Evolutionary conservation across 1,284 basidiomycete genomes (phyloP).

Genomic region (Papiliotrema nemorosa): DNA sequence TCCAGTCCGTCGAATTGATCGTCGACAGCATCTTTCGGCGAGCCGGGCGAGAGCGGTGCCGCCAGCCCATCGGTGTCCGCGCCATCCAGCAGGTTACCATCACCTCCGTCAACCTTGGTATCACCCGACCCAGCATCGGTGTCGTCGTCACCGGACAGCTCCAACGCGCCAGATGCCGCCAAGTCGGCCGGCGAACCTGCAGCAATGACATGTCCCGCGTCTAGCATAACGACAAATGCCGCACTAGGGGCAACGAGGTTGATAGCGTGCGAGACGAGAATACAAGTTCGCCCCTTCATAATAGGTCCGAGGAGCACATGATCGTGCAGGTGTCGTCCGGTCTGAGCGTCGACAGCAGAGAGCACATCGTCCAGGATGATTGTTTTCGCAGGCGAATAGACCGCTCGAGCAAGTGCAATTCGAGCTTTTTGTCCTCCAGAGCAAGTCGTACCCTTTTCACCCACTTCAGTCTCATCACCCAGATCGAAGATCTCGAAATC

Average conservation of each 20-base stretch:
- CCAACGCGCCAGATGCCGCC: conserved; percentile 17
- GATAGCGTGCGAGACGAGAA: conserved; percentile 57
- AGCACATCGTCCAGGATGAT: conserved; percentile 48
- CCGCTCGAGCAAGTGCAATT: conserved; percentile 46
- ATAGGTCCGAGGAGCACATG: conserved; percentile 45
- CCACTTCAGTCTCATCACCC: conserved; percentile 58
- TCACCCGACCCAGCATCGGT: background rate
- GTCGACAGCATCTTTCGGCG: conserved; percentile 28
- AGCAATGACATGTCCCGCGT: conserved; percentile 36
- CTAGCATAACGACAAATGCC: conserved; percentile 44
- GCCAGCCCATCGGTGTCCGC: conserved; percentile 10
- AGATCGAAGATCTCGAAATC: conserved; percentile 56
- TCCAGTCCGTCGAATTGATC: conserved; percentile 59
- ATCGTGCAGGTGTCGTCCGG: conserved; percentile 40
- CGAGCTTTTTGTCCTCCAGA: conserved; percentile 47
- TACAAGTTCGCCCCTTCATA: conserved; percentile 48
- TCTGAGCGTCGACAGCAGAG: conserved; percentile 53
- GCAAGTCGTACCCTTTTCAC: conserved; percentile 57
- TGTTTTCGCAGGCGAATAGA: conserved; percentile 45
- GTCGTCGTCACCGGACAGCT: conserved; percentile 15
- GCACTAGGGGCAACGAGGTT: conserved; percentile 53
- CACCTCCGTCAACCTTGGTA: conserved; percentile 9
- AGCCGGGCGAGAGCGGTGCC: conserved; percentile 2
- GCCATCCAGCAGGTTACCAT: background rate
- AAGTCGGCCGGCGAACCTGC: conserved; percentile 41